Percentiles rank a stretch among this genome's conserved stretches.
Conservation (phyloP, 441 rosid genomes). For the Cnidoscolus chayamansa region DNA sequence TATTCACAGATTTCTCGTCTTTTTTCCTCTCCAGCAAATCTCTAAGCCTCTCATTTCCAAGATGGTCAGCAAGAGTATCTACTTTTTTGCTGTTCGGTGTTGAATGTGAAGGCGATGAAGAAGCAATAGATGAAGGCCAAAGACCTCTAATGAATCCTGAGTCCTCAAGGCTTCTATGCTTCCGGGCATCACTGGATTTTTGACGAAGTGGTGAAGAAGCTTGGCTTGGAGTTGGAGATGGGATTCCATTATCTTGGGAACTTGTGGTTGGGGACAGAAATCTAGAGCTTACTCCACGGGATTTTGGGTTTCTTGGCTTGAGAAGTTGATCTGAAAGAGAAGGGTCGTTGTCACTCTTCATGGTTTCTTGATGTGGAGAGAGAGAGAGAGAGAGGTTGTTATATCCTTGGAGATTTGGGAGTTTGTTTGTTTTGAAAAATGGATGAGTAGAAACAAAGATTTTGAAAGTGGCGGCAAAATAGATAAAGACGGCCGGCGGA, state of each 20-base stretch:
- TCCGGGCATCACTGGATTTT: constrained; percentile 30
- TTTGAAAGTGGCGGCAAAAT: constrained; percentile 56
- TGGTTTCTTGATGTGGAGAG: constrained; percentile 18
- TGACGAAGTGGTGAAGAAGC: constrained; percentile 39
- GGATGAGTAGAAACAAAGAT: constrained; percentile 39
- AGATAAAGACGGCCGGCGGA: constrained; percentile 47
- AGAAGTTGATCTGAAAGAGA: constrained; percentile 29
- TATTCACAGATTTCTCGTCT: constrained; percentile 21
- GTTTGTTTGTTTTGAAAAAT: constrained; percentile 17
- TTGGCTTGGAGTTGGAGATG: constrained; percentile 36
- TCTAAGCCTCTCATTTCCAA: constrained; percentile 43
- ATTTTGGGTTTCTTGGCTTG: constrained; percentile 44
- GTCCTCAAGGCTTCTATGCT: constrained; percentile 34
- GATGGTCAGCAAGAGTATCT: constrained; percentile 46
- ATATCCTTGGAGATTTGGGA: constrained; percentile 7
- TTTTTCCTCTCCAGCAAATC: constrained; percentile 38
- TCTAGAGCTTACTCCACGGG: constrained; percentile 63
- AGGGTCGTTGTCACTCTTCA: constrained; percentile 30
- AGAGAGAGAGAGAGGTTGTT: constrained; percentile 11
- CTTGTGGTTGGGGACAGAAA: constrained; percentile 51
- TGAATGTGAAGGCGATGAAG: constrained; percentile 21
- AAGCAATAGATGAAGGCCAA: constrained; percentile 44
- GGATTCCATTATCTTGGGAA: constrained; percentile 28
- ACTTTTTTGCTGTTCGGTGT: constrained; percentile 28
- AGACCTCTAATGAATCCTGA: constrained; percentile 32